Percentiles rank a stretch among this genome's conserved stretches.
Conservation (phyloP, 2,329 filamentous ascomycete genomes). For the Claviceps quebecensis region DNA sequence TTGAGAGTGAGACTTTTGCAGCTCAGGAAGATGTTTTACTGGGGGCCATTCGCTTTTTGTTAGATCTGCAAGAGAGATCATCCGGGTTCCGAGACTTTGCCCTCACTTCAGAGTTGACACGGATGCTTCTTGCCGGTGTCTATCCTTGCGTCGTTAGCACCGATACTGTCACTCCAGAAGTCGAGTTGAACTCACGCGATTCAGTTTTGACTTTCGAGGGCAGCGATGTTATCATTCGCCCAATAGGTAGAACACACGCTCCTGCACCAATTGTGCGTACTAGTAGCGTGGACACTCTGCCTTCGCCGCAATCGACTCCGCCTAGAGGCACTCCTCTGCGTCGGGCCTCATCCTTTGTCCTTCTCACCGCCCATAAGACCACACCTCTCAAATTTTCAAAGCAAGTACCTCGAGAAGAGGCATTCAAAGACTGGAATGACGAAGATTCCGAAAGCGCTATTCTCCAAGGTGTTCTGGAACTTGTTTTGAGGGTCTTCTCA, state of each 20-base stretch:
- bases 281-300: conserved; percentile 39
- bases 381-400: conserved; percentile 39
- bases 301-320: conserved; percentile 31
- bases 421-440: conserved; percentile 8
- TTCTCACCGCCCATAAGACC: conserved; percentile 59
- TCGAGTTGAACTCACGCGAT: conserved; percentile 73
- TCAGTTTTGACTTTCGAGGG: conserved; percentile 74
- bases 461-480: conserved; percentile 61
- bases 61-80: conserved; percentile 65
- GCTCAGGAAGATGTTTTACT: conserved; percentile 53
- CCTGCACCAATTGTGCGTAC: conserved; percentile 62
- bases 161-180: conserved; percentile 69
- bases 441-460: conserved; percentile 52
- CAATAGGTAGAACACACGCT: conserved; percentile 44
- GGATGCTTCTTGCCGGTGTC: conserved; percentile 62
- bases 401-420: conserved; percentile 10
- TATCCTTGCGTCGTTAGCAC: conserved; percentile 83
- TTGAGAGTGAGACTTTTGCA: conserved; percentile 32
- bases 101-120: conserved; percentile 63
- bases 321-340: conserved; percentile 49
- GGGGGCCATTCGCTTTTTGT: conserved; percentile 64
- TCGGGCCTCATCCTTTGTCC: conserved; percentile 79
- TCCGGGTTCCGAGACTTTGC: conserved; percentile 71
- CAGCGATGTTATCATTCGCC: conserved; percentile 69
- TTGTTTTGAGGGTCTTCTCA: conserved; percentile 67